Base-by-base conservation (phyloP, 164 flowering plant species). In the Macadamia tetraphylla region DNA sequence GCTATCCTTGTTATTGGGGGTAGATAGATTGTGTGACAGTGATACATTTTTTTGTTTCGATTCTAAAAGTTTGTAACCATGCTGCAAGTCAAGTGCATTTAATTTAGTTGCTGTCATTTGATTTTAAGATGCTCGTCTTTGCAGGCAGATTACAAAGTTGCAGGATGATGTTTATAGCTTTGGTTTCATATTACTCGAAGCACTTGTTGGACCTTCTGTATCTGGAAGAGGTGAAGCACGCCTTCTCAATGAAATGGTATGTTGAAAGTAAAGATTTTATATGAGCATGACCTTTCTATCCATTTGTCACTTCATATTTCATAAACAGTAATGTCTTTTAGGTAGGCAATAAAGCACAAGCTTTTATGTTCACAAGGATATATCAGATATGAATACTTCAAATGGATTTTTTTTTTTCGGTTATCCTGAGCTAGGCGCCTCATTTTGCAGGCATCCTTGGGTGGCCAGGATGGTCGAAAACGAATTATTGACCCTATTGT, bases 151-250 rank as follows among this genome's bases (percentile, higher is more conserved):
- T 69, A 65, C 62, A 53, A 79, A 77, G 58, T 14, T 70, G 49
- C 83, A 82, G 65, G 94, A 90, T 70, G 98, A 94, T 82, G 91
- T 94, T 63, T 90, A 88, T 76, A 85, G 88, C 77, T 94, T 94
- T 65, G 97, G 98, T 57, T 85, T 86, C 68, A 84, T 94, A 78
- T 74, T 91, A 59, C 89, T 91, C 58, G 97, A 94, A 76, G 76
- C 94, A 58, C 90, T 94, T 49, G 93, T 91, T 11, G 98, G 98
- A 55, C 85, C 89, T 48, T 61, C 80, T 29, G 77, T 74, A 40
- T 80, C 75, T 53, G 89, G 83, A 70, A 88, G 78, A 77, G 92
- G 87, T 76, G 96, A 94, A 65, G 70, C 91, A 44, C 83, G 76
- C 78, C 78, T 91, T 61, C 82, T 89, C 7, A 86, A 79, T 75